Percentiles rank a stretch among this genome's conserved stretches.
Evolutionary conservation across 140 eudicot genomes (phyloP).

Genomic region (Bidens hawaiensis): DNA sequence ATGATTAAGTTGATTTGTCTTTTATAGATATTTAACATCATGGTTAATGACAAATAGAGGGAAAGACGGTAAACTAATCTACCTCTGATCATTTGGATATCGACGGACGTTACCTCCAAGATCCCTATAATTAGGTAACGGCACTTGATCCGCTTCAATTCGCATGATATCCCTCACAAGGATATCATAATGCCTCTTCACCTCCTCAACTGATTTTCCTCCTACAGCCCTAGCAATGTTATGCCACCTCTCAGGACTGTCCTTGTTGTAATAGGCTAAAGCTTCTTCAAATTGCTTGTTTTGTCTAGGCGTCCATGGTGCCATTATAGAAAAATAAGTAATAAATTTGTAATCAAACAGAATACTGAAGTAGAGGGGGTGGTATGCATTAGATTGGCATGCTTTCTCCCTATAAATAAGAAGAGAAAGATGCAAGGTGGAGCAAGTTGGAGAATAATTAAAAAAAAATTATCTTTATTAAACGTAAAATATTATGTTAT

Average conservation of each 20-base stretch:
- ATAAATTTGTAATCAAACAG: constrained; percentile 12
- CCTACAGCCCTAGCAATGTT: constrained; percentile 70
- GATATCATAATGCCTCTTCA: constrained; percentile 66
- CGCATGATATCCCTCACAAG: constrained; percentile 64
- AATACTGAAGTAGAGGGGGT: constrained; percentile 41
- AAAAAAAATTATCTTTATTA: constrained; percentile 11
- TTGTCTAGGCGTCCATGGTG: constrained; percentile 76
- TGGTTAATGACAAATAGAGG: neutral
- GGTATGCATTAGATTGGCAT: constrained; percentile 41
- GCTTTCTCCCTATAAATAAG: constrained; percentile 42
- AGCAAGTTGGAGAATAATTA: constrained; percentile 54
- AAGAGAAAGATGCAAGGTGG: constrained; percentile 30
- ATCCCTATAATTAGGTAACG: constrained; percentile 64
- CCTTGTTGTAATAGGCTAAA: constrained; percentile 65
- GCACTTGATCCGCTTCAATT: constrained; percentile 72
- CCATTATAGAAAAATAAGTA: constrained; percentile 40
- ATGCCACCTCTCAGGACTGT: constrained; percentile 79
- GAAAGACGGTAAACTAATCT: constrained; percentile 17
- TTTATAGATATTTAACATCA: neutral
- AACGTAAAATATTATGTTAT: constrained; percentile 31
- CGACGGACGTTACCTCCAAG: constrained; percentile 40
- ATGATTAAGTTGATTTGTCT: neutral
- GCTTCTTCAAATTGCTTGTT: constrained; percentile 89
- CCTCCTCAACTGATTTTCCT: constrained; percentile 84
- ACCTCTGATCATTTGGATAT: constrained; percentile 61